These are phyloP conservation scores for Cryphonectria japonica DNA, from an alignment of 2,329 filamentous ascomycete species.

Conservation along the genomic window DNA sequence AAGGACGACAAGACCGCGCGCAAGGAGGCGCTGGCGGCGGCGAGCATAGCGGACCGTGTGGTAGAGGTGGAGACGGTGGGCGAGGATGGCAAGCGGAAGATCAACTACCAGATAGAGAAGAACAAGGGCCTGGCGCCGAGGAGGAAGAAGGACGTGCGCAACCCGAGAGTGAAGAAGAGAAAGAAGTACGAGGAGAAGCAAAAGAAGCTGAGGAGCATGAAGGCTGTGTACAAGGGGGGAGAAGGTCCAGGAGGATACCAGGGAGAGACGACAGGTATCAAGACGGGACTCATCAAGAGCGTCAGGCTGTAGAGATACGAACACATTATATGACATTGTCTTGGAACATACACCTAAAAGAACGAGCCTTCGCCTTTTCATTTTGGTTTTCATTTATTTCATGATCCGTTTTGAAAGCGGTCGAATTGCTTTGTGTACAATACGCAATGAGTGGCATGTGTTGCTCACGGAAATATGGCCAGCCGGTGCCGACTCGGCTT, in stretches of 20 bases:
- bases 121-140: slow-evolving; percentile 93
- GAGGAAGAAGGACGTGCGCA: slow-evolving; percentile 91
- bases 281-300: slow-evolving; percentile 90
- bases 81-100: slow-evolving; percentile 86
- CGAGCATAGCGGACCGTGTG: slow-evolving; percentile 66
- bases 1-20: slow-evolving; percentile 70
- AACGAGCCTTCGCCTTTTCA: neutral
- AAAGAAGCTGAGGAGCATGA: slow-evolving; percentile 92
- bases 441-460: neutral
- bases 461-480: neutral
- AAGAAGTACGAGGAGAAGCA: slow-evolving; percentile 95
- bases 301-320: slow-evolving; percentile 71
- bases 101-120: slow-evolving; percentile 93
- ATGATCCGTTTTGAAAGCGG: neutral
- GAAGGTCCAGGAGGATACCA: slow-evolving; percentile 84
- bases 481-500: slow-evolving; percentile 28
- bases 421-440: too few species aligned
- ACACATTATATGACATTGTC: neutral
- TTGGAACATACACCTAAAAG: neutral
- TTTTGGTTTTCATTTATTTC: neutral
- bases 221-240: slow-evolving; percentile 82
- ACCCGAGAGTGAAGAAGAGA: slow-evolving; percentile 97
- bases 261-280: slow-evolving; percentile 94
- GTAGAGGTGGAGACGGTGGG: slow-evolving; percentile 72
- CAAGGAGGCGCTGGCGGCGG: slow-evolving; percentile 59